These are phyloP conservation scores for Hanseniaspora jakobsenii DNA, from an alignment of 805 yeast species.

Conservation along the genomic window DNA sequence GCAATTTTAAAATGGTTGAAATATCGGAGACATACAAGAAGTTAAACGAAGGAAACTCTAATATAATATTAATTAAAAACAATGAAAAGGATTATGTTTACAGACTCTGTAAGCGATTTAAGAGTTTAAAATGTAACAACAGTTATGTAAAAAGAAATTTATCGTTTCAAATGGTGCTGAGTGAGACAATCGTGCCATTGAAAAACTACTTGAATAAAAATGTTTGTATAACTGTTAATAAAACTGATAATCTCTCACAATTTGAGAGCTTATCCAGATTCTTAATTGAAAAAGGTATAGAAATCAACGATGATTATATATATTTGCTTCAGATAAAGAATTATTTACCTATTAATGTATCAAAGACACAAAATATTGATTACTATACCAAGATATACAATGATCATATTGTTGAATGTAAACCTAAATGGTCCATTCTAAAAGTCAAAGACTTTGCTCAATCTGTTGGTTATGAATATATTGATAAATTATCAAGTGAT, in stretches of 20 bases:
- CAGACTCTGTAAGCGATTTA: conserved; percentile 6
- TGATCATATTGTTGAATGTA: neutral
- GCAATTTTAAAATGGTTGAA: too few relatives aligned
- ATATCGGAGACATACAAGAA: too few relatives aligned
- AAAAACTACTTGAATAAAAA: neutral
- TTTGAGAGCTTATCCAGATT: neutral
- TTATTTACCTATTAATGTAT: neutral
- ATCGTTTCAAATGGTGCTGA: neutral
- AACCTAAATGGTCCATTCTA: conserved; percentile 12
- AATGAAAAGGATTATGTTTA: neutral
- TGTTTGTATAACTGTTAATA: neutral
- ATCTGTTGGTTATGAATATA: neutral
- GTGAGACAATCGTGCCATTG: neutral
- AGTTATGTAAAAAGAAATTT: neutral
- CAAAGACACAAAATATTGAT: neutral
- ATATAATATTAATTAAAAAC: neutral
- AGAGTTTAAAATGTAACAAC: neutral
- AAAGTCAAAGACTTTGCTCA: neutral
- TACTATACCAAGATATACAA: conserved; percentile 10
- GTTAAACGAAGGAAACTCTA: conserved; percentile 11
- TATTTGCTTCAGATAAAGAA: neutral
- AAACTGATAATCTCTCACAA: neutral
- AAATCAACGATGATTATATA: neutral
- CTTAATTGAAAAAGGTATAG: neutral
- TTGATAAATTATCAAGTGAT: neutral